Evolutionary conservation across 1,139 yeast species (phyloP).

Genomic region (Casaregolazyma suthepensis): DNA sequence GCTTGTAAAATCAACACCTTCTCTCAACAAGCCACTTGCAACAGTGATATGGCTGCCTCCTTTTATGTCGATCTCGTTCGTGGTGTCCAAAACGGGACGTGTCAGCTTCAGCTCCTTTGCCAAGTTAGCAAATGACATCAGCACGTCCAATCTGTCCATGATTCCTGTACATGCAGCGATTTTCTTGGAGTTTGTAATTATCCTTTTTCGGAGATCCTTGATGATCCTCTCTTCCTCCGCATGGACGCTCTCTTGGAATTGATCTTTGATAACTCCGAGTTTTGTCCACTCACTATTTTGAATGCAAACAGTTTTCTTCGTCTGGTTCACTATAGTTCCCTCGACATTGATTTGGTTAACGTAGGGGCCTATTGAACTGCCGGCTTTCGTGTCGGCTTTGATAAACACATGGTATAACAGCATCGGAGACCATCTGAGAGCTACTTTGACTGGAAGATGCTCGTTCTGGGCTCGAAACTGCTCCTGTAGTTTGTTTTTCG

Average conservation of each 20-base stretch:
- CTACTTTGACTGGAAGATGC: constrained; percentile 20
- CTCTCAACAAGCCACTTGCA: constrained; percentile 55
- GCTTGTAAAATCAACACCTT: constrained; percentile 49
- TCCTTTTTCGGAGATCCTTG: constrained; percentile 36
- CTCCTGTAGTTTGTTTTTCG: constrained; percentile 19
- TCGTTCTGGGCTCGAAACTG: constrained; percentile 15
- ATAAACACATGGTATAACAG: constrained; percentile 29
- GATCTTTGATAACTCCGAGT: constrained; percentile 29
- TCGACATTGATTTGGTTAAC: constrained; percentile 13
- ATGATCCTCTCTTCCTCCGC: constrained; percentile 44
- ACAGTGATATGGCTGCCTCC: constrained; percentile 85
- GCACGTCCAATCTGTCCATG: constrained; percentile 66
- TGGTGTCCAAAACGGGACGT: constrained; percentile 56
- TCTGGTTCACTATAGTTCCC: constrained; percentile 21
- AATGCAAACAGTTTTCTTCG: constrained; percentile 23
- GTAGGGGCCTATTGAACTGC: constrained; percentile 12
- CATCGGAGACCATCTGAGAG: constrained; percentile 33
- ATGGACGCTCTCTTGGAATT: constrained; percentile 24
- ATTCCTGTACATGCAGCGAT: constrained; percentile 44
- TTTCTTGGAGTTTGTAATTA: constrained; percentile 36
- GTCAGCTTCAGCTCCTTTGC: constrained; percentile 60
- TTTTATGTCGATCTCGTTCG: constrained; percentile 35
- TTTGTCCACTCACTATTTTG: constrained; percentile 26
- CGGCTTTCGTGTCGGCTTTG: constrained; percentile 10
- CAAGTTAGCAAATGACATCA: constrained; percentile 63